A percentile compares a stretch with the other conserved stretches of the same genome.
These are phyloP conservation scores for Coffea canephora DNA, from an alignment of 257 asterid genomes.

Conservation along the genomic window DNA sequence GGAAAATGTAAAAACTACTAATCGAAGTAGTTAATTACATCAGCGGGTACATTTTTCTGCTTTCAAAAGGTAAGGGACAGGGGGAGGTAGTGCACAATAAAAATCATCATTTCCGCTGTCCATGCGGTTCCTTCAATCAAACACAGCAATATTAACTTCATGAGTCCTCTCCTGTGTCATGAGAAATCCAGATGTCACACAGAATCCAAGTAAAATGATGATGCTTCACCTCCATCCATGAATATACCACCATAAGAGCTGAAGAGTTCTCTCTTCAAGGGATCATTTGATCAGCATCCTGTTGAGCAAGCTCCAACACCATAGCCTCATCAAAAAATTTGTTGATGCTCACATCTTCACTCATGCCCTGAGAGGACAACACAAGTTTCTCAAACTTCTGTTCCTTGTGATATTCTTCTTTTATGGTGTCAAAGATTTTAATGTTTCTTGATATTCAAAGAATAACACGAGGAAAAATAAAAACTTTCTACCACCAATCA, in stretches of 20 bases:
- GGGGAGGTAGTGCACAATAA: not conserved
- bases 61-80: not conserved
- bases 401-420: not conserved
- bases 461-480: no score
- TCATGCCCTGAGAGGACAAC: slow-evolving; percentile 71
- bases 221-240: not conserved
- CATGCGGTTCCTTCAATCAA: not conserved
- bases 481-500: not conserved
- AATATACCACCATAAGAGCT: not conserved
- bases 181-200: not conserved
- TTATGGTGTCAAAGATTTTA: not conserved
- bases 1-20: not conserved
- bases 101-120: not conserved
- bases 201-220: not conserved
- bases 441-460: not conserved
- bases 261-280: not conserved
- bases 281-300: slow-evolving; percentile 88
- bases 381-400: not conserved
- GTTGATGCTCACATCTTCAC: slow-evolving; percentile 88
- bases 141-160: not conserved
- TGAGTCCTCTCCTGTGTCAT: not conserved
- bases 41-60: no score
- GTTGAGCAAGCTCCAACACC: slow-evolving; percentile 94
- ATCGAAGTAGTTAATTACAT: not conserved
- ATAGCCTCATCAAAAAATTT: slow-evolving; percentile 95